phyloP scores from a whole-genome alignment of 495 filamentous ascomycete species.

The Neurospora sp. region DNA sequence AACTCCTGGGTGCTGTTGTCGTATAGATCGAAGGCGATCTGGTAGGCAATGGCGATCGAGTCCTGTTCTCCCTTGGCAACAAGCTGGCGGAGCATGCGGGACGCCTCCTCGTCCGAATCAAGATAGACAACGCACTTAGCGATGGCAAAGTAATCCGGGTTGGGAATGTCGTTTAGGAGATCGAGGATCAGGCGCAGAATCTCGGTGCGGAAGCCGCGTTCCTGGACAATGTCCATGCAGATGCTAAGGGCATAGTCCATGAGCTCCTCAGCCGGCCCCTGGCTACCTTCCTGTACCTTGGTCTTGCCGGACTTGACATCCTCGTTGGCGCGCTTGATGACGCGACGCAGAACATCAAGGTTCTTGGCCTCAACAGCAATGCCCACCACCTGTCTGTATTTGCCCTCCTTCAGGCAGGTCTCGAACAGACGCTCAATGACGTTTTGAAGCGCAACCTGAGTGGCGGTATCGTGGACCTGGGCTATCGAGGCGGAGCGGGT shows the following conservation, averaged over 20 bases:
- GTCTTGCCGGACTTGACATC: constrained; percentile 63
- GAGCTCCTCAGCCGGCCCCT: constrained; percentile 72
- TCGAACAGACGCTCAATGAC: constrained; percentile 88
- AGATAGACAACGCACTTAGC: constrained; percentile 97
- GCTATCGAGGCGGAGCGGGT: constrained; percentile 37
- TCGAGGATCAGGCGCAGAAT: constrained; percentile 82
- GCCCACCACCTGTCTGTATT: constrained; percentile 95
- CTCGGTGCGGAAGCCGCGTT: constrained; percentile 68
- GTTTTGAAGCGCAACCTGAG: constrained; percentile 62
- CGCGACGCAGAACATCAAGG: constrained; percentile 75
- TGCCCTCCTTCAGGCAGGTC: constrained; percentile 73
- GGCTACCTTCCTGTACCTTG: constrained; percentile 33
- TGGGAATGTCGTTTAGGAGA: constrained; percentile 75
- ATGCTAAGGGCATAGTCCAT: constrained; percentile 96
- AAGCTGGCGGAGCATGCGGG: constrained; percentile 73
- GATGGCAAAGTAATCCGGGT: constrained; percentile 95
- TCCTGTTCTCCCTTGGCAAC: constrained; percentile 66
- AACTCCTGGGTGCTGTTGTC: constrained; percentile 98
- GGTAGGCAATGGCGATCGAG: constrained; percentile 80
- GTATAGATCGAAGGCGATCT: constrained; percentile 95
- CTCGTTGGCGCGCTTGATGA: constrained; percentile 72
- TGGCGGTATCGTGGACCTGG: constrained; percentile 33
- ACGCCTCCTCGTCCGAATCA: constrained; percentile 83
- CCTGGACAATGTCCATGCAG: constrained; percentile 96
- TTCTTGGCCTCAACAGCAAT: constrained; percentile 95